Percentiles rank a stretch among this genome's conserved stretches.
phyloP scores from a whole-genome alignment of 2,329 filamentous ascomycete genomes.

The Colletotrichum tropicicola region DNA sequence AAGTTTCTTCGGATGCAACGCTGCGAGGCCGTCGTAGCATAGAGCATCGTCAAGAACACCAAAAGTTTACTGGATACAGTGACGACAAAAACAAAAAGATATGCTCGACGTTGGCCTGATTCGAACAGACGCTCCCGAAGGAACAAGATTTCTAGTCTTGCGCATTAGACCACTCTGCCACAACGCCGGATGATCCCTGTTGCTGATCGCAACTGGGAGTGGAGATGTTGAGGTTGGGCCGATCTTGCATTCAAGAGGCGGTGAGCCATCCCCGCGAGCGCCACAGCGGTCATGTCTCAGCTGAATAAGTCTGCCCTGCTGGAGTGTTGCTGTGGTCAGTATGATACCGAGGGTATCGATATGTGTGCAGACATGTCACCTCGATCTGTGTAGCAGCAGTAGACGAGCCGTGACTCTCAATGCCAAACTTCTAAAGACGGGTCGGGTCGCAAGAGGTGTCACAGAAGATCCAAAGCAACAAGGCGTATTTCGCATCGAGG shows the following conservation, averaged over 20 bases:
- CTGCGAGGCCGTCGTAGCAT: not conserved
- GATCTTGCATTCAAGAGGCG: not conserved
- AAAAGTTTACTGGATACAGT: not conserved
- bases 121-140: conserved; percentile 25
- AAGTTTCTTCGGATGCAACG: no score
- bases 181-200: conserved; percentile 19
- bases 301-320: no score
- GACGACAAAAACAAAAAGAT: not conserved
- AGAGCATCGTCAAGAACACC: not conserved
- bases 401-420: no score
- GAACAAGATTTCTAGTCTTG: conserved; percentile 28
- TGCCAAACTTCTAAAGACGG: no score
- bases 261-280: not conserved
- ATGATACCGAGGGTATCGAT: no score
- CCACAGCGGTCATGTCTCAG: no score
- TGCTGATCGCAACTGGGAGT: not conserved
- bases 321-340: no score
- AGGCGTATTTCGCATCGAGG: no score
- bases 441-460: no score
- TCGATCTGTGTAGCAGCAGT: no score
- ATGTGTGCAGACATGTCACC: no score
- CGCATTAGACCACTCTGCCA: conserved; percentile 27
- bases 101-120: conserved; percentile 9
- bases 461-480: no score
- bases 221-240: not conserved